Percentiles rank a stretch among this genome's conserved stretches.
Evolutionary conservation across 176 grass and related monocot species (phyloP).

Genomic region (Carex cristatella): DNA sequence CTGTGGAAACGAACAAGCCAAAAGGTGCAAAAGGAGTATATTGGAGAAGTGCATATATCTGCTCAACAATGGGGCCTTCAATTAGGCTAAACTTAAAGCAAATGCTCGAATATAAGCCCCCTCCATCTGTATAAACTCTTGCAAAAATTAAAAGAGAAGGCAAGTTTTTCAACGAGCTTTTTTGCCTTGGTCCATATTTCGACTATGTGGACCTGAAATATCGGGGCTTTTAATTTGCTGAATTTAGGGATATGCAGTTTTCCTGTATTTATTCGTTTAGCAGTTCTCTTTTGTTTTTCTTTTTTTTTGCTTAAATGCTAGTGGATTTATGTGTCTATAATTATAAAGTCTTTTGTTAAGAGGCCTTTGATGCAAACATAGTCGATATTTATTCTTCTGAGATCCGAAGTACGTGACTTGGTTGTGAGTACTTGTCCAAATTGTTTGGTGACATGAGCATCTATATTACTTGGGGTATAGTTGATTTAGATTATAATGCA

Average conservation of each 20-base stretch:
- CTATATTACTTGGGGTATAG: not conserved
- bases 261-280: conserved; percentile 16
- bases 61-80: conserved; percentile 97
- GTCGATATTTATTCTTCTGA: not conserved
- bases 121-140: not conserved
- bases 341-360: not conserved
- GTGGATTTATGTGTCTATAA: conserved; percentile 9
- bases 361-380: not conserved
- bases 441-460: not conserved
- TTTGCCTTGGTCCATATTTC: conserved; percentile 10
- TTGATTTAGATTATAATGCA: not conserved
- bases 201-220: not conserved
- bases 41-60: conserved; percentile 76
- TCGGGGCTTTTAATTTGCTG: not conserved
- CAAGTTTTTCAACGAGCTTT: not conserved
- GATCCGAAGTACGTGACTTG: not conserved
- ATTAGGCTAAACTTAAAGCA: conserved; percentile 85
- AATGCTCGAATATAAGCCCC: conserved; percentile 62
- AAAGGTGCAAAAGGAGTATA: conserved; percentile 97
- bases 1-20: conserved; percentile 87
- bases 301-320: not conserved
- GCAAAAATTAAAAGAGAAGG: not conserved
- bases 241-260: not conserved
- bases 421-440: not conserved
- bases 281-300: not conserved